These are phyloP conservation scores for Cyclotella atomus DNA, from an alignment of 108 stramenopile genomes.

Conservation along the genomic window DNA sequence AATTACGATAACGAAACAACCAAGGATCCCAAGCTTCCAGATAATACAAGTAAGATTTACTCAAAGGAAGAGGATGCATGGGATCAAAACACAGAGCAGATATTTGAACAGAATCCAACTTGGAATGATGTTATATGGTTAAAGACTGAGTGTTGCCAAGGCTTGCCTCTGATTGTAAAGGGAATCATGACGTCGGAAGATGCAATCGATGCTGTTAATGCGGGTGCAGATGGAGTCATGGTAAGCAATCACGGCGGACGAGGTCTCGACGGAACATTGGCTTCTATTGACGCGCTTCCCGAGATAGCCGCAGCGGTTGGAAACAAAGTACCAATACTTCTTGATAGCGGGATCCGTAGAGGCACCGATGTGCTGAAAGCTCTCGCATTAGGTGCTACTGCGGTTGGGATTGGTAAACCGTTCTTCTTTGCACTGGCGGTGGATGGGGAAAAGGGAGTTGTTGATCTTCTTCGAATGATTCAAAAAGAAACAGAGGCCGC, in stretches of 20 bases:
- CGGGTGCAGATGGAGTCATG: slow-evolving; percentile 91
- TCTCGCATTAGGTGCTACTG: slow-evolving; percentile 89
- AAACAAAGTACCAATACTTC: slow-evolving; percentile 76
- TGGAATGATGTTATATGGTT: slow-evolving; percentile 93
- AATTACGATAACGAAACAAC: slow-evolving; percentile 67
- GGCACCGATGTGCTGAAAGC: slow-evolving; percentile 91
- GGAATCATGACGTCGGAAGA: slow-evolving; percentile 95
- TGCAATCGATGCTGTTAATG: slow-evolving; percentile 77
- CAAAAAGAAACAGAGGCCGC: slow-evolving; percentile 77
- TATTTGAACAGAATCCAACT: slow-evolving; percentile 76
- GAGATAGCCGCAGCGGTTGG: slow-evolving; percentile 78
- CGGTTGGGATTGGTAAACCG: slow-evolving; percentile 93
- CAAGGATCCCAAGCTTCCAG: not conserved
- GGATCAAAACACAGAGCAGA: slow-evolving; percentile 86
- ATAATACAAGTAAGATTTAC: slow-evolving; percentile 55
- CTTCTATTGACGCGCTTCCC: slow-evolving; percentile 89
- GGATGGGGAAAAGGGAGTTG: slow-evolving; percentile 76
- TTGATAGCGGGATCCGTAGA: slow-evolving; percentile 90
- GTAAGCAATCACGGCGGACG: slow-evolving; percentile 96
- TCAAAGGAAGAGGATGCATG: slow-evolving; percentile 70
- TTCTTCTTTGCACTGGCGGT: slow-evolving; percentile 89
- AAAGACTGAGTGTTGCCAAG: slow-evolving; percentile 52
- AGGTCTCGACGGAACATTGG: slow-evolving; percentile 85
- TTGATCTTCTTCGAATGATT: slow-evolving; percentile 62
- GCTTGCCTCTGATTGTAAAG: slow-evolving; percentile 87